Conservation (phyloP, 2,329 filamentous ascomycete species). For the Nigrospora sphaerica region DNA sequence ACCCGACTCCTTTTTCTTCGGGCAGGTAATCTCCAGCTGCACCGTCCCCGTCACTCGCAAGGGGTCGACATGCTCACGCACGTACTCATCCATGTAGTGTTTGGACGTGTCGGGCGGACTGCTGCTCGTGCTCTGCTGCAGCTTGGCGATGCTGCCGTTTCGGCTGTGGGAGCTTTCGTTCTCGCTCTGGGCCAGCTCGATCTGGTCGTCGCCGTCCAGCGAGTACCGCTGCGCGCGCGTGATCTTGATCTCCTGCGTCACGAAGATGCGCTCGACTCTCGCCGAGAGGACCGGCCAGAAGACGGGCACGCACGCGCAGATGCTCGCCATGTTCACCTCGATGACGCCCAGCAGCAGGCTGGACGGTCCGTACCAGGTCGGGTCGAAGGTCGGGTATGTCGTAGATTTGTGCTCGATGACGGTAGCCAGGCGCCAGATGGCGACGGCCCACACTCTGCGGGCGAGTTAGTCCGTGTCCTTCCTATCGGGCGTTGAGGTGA, state of each 20-base stretch:
- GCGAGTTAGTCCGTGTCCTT: neutral
- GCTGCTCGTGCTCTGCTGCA: neutral
- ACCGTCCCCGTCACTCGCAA: no score
- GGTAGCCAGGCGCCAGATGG: conserved; percentile 18
- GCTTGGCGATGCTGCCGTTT: conserved; percentile 2
- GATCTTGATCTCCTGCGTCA: conserved; percentile 25
- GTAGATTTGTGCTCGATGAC: conserved; percentile 16
- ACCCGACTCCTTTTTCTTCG: no score
- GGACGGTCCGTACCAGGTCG: conserved; percentile 17
- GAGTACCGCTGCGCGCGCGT: conserved; percentile 6
- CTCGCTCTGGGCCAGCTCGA: conserved; percentile 3
- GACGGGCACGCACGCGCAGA: conserved; percentile 22
- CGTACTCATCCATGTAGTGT: no score
- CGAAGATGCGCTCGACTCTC: conserved; percentile 22
- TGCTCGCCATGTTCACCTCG: conserved; percentile 12
- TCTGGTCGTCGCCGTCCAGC: conserved; percentile 4
- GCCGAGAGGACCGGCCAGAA: conserved; percentile 23
- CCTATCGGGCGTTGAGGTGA: neutral
- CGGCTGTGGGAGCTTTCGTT: conserved; percentile 1
- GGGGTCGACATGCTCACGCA: no score
- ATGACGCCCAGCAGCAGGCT: conserved; percentile 11
- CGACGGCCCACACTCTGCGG: conserved; percentile 9
- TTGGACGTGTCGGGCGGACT: no score
- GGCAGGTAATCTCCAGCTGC: no score
- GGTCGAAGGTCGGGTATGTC: conserved; percentile 21